Base-by-base conservation (phyloP, 441 rosid genomes). In the Pelargonium fulgidum region DNA sequence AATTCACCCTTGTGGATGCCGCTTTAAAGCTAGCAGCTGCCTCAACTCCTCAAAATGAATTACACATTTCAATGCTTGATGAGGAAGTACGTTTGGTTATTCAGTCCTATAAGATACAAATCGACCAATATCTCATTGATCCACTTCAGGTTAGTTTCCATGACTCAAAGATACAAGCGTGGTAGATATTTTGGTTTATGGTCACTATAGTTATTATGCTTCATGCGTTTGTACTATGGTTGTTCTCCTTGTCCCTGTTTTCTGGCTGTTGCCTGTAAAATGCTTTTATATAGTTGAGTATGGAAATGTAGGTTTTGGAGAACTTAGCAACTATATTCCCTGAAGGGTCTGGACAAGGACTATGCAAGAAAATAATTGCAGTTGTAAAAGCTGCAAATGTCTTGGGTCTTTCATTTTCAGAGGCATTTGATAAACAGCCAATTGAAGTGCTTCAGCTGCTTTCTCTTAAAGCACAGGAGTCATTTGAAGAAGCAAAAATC, bases 381-480 rank as follows among this genome's bases (percentile, higher is more conserved):
- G 88, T 95, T 70, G 89, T 82, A 66, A 95, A 86, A 82, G 87
- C 93, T 76, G 97, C 98, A 71, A 90, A 92, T 75, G 81, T 88
- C 71, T 80, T 95, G 73, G 97, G 97, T 65, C 86, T 95, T 79
- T 74, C 87, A 73, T 92, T 95, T 79, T 86, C 79, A 1, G 99
- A 95, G 85, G 98, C 99, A 67, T 95, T 89, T 78, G 86, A 79
- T 67, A 90, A 90, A 83, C 96, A 89, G 76, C 97, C 97, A 20
- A 70, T 87, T 80, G 96, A 95, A 77, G 77, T 95, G 81, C 88
- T 92, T 16, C 96, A 91, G 78, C 87, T 95, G 74, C 98, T 92
- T 77, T 90, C 98, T 71, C 98, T 92, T 75, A 95, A 95, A 86
- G 99, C 98, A 70, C 99, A 92, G 74, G 99, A 95, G 71, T 92